Percentiles rank a stretch among this genome's conserved stretches.
These are phyloP conservation scores for Apiospora marii DNA, from an alignment of 2,329 filamentous ascomycete genomes.

Conservation along the genomic window DNA sequence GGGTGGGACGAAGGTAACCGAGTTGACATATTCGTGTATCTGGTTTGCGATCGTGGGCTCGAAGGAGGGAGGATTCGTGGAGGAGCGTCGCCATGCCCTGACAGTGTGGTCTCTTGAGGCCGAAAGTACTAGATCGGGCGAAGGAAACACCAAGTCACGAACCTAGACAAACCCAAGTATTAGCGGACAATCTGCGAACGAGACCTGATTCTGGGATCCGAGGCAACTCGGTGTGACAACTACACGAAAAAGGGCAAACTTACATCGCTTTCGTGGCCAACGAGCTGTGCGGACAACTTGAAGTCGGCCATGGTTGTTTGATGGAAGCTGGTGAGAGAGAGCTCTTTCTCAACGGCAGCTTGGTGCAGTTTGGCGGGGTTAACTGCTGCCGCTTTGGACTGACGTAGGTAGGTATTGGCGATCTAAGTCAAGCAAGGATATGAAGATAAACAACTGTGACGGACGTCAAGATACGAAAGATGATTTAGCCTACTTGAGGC, in stretches of 20 bases:
- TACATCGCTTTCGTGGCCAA: conserved; percentile 94
- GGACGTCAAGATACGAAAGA: background rate
- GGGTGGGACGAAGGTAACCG: conserved; percentile 78
- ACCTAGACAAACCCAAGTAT: conserved; percentile 64
- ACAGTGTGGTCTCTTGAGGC: conserved; percentile 93
- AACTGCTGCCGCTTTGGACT: background rate
- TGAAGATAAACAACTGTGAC: background rate
- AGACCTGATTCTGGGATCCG: background rate
- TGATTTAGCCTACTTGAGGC: background rate
- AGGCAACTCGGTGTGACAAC: background rate
- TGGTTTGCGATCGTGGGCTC: conserved; percentile 81
- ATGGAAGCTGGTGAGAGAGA: conserved; percentile 4
- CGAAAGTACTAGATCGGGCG: conserved; percentile 76
- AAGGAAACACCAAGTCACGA: conserved; percentile 82
- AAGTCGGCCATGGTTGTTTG: conserved; percentile 73
- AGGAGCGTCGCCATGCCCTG: conserved; percentile 79
- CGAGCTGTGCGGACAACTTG: conserved; percentile 90
- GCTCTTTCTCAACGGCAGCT: background rate
- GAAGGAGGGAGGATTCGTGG: conserved; percentile 72
- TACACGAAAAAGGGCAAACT: conserved; percentile 40
- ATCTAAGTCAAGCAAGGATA: background rate
- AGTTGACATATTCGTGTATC: conserved; percentile 87
- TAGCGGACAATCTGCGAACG: background rate
- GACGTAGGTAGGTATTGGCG: conserved; percentile 14
- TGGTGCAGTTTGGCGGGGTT: conserved; percentile 21